Base-by-base conservation (phyloP, 345 rosid species). In the Moricandia moricandioides region DNA sequence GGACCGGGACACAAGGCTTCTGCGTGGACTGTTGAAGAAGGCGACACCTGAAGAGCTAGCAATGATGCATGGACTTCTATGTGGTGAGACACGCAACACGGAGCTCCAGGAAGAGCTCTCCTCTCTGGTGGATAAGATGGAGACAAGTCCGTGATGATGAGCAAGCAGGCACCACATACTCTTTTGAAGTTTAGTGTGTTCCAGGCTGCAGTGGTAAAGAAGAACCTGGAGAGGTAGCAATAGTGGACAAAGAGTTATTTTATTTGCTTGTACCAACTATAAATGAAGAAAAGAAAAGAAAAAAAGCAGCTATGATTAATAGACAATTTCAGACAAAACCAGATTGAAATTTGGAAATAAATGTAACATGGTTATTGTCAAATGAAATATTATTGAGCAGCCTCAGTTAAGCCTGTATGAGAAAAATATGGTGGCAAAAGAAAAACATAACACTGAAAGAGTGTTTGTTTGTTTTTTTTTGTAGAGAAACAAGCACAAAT, bases 1-100 rank as follows among this genome's bases (percentile, higher is more conserved):
- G 65, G 78, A 78, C 59, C 27, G 81, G 59, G 81, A 78, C 78
- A 78, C 81, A 31, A 72, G 81, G 74, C 81, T 78, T 55, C 71
- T 80, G 57, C 80, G 69, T 49, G 87, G 92, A 81, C 84, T 88
- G 26, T 67, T 84, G 59, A 67, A 86, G 80, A 82, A 82, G 77
- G 96, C 89, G 24, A 88, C 79, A 61, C 73, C 82, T 0, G 83
- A 81, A 72, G 96, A 90, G 81, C 69, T 88, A 56, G 73, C 77
- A 37, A 69, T 78, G 78, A 83, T 86, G 89, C 85, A 66, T 27
- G 88, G 82, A 80, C 73, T 88, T 57, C 77, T 85, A 12, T 58
- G 77, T 56, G 81, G 87, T 9, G 85, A 84, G 56, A 45, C 79
- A 33, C 83, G 67, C 40, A 84, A 84, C 72, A 72, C 79, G 0